Evolutionary conservation across 176 grass and related monocot genomes (phyloP).

Genomic region (Stipa capillata): DNA sequence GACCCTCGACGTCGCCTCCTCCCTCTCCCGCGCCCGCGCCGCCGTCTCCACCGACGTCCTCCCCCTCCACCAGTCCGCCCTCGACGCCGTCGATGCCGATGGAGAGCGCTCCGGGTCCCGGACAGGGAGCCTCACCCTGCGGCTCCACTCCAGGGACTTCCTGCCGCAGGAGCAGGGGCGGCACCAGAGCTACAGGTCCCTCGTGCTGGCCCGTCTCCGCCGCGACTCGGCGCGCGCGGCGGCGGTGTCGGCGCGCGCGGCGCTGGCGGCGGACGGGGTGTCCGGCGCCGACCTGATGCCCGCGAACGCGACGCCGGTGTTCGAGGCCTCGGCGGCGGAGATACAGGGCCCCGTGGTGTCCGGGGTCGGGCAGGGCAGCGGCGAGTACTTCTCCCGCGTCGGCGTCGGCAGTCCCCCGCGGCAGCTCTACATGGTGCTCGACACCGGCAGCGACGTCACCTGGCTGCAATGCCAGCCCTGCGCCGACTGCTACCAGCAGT

Average conservation of each 20-base stretch:
- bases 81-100: background rate
- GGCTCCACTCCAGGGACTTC: conserved; percentile 70
- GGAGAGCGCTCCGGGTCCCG: background rate
- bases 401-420: conserved; percentile 59
- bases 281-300: conserved; percentile 32
- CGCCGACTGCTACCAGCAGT: conserved; percentile 88
- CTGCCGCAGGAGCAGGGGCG: conserved; percentile 28
- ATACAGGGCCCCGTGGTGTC: conserved; percentile 81
- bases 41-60: conserved; percentile 39
- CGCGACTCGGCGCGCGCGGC: conserved; percentile 56
- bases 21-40: conserved; percentile 41
- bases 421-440: conserved; percentile 81
- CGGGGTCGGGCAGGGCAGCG: conserved; percentile 70
- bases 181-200: conserved; percentile 37
- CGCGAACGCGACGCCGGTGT: background rate
- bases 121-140: conserved; percentile 3
- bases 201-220: conserved; percentile 42
- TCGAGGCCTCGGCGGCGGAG: conserved; percentile 13
- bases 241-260: conserved; percentile 32
- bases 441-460: conserved; percentile 94
- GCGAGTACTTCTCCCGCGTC: conserved; percentile 93
- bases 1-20: conserved; percentile 51
- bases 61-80: conserved; percentile 26
- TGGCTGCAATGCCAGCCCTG: conserved; percentile 96
- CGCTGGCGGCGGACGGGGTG: conserved; percentile 42